Evolutionary conservation across 192 early-diverging fungal genomes (phyloP).

Genomic region (Paraglomus brasilianum): DNA sequence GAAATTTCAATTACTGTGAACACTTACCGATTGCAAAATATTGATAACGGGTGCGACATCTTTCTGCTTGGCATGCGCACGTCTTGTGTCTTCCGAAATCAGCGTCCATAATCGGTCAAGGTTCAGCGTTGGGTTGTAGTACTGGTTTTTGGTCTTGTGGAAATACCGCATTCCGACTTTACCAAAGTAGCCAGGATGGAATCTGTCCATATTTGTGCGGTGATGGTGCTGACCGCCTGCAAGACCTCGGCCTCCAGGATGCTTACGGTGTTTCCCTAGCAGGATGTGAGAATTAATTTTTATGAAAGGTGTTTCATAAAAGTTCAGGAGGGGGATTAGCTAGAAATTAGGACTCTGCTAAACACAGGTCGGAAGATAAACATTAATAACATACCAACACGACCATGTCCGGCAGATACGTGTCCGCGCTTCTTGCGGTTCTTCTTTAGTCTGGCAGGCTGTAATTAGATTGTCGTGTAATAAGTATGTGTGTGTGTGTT

Average conservation of each 20-base stretch:
- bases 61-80: conserved; percentile 76
- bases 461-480: not conserved
- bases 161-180: conserved; percentile 99
- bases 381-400: conserved; percentile 71
- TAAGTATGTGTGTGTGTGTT: too few species aligned
- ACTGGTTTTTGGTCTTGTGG: conserved; percentile 92
- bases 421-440: conserved; percentile 98
- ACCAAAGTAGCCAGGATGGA: conserved; percentile 99
- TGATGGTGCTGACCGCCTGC: conserved; percentile 99
- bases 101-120: conserved; percentile 93
- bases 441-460: conserved; percentile 82
- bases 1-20: not conserved
- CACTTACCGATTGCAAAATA: conserved; percentile 58
- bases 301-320: not conserved
- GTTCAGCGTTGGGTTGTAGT: conserved; percentile 87
- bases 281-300: not conserved
- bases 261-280: conserved; percentile 96
- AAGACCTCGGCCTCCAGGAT: conserved; percentile 99
- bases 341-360: not conserved
- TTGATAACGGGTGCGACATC: conserved; percentile 94
- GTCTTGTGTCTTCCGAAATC: conserved; percentile 81
- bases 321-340: not conserved
- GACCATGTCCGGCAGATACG: conserved; percentile 99
- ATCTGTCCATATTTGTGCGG: conserved; percentile 99
- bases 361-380: not conserved